These are phyloP conservation scores for Lachnellula cervina DNA, from an alignment of 2,329 filamentous ascomycete species.

Conservation along the genomic window DNA sequence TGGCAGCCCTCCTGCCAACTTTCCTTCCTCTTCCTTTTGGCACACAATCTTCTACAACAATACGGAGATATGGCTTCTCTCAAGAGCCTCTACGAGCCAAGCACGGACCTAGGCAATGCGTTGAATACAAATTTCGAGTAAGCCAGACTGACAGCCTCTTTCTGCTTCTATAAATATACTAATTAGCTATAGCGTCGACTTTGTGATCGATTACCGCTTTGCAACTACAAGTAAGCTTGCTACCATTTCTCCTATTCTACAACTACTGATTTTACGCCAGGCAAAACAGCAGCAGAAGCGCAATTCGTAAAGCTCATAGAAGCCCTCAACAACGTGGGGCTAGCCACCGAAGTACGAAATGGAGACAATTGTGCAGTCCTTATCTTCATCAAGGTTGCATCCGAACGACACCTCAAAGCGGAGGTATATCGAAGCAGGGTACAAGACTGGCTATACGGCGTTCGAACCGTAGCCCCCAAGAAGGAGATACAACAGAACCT, in stretches of 20 bases:
- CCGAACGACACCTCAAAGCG: constrained; percentile 66
- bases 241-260: constrained; percentile 10
- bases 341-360: constrained; percentile 81
- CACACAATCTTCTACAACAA: constrained; percentile 4
- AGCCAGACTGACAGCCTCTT: not conserved
- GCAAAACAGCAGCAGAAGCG: constrained; percentile 63
- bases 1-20: constrained; percentile 11
- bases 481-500: constrained; percentile 66
- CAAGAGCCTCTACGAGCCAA: constrained; percentile 23
- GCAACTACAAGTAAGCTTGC: constrained; percentile 54
- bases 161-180: constrained; percentile 5
- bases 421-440: constrained; percentile 85
- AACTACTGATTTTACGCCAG: constrained; percentile 37
- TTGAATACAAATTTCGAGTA: constrained; percentile 39
- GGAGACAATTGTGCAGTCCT: constrained; percentile 72
- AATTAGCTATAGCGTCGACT: constrained; percentile 62
- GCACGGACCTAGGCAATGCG: constrained; percentile 17
- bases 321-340: constrained; percentile 70
- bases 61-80: constrained; percentile 23
- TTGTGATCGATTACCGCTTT: constrained; percentile 77
- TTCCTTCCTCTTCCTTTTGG: constrained; percentile 10
- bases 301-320: constrained; percentile 75
- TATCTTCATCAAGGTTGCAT: constrained; percentile 77
- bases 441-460: constrained; percentile 89
- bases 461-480: constrained; percentile 71